Evolutionary conservation across 805 yeast genomes (phyloP).

Genomic region (Alloascoidea hylecoeti): DNA sequence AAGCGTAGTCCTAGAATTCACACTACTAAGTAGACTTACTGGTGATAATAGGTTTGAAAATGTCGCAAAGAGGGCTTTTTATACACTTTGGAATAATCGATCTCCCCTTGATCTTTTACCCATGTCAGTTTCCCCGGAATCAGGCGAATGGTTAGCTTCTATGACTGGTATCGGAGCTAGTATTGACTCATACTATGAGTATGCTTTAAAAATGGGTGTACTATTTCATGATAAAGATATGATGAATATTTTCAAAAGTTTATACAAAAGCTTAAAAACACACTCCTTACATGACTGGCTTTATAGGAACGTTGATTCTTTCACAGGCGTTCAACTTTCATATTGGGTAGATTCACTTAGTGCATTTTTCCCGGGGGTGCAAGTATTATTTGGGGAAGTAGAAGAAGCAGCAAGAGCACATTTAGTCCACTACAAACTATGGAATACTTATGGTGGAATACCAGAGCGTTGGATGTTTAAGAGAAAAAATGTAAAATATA

Average conservation of each 20-base stretch:
- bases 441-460: constrained; percentile 68
- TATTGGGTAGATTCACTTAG: constrained; percentile 77
- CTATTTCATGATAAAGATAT: constrained; percentile 49
- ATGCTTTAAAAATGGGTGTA: constrained; percentile 65
- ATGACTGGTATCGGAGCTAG: constrained; percentile 84
- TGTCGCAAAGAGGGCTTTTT: constrained; percentile 46
- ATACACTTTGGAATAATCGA: constrained; percentile 57
- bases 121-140: constrained; percentile 54
- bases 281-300: constrained; percentile 36
- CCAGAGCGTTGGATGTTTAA: constrained; percentile 72
- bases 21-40: constrained; percentile 60
- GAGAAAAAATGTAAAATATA: constrained; percentile 5
- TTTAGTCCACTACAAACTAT: constrained; percentile 50
- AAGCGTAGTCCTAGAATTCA: constrained; percentile 69
- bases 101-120: constrained; percentile 55
- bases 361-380: constrained; percentile 83
- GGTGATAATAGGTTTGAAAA: constrained; percentile 59
- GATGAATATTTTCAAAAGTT: constrained; percentile 36
- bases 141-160: constrained; percentile 39
- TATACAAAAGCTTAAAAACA: constrained; percentile 43
- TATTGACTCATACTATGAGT: constrained; percentile 82
- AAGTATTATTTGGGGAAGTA: constrained; percentile 66
- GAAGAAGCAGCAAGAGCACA: constrained; percentile 51
- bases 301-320: constrained; percentile 39
- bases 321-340: constrained; percentile 32